Evolutionary conservation across 805 yeast genomes (phyloP).

Genomic region (Zygoascus flipseniorum): DNA sequence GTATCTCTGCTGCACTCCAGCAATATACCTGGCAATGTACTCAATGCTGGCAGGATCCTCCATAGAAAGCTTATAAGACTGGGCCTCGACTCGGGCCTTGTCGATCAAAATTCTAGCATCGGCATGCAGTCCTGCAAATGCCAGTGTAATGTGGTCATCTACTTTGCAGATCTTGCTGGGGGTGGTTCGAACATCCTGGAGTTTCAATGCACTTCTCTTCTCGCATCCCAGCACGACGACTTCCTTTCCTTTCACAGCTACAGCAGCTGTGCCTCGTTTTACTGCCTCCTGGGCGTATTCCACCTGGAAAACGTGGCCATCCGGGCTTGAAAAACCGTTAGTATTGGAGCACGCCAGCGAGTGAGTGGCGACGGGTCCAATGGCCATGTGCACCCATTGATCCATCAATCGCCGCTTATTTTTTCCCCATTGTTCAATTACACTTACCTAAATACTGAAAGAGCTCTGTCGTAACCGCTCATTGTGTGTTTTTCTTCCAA

Average conservation of each 20-base stretch:
- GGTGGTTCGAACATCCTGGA: constrained; percentile 94
- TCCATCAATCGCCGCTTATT: not conserved
- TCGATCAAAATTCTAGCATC: constrained; percentile 93
- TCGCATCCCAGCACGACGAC: constrained; percentile 94
- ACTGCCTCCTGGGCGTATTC: constrained; percentile 98
- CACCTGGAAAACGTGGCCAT: constrained; percentile 98
- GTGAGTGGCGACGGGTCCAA: constrained; percentile 22
- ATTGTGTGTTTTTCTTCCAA: constrained; percentile 31
- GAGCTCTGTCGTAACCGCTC: constrained; percentile 99
- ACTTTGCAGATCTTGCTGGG: constrained; percentile 89
- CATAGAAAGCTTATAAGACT: constrained; percentile 83
- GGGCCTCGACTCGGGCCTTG: constrained; percentile 94
- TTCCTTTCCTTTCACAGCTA: constrained; percentile 86
- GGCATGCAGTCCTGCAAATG: constrained; percentile 97
- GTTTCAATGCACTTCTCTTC: constrained; percentile 86
- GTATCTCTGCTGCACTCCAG: constrained; percentile 96
- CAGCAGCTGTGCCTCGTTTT: constrained; percentile 96
- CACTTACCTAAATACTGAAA: constrained; percentile 89
- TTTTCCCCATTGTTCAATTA: not conserved
- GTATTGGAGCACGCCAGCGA: not conserved
- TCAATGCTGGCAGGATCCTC: constrained; percentile 92
- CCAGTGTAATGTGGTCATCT: constrained; percentile 83
- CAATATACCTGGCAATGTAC: constrained; percentile 86
- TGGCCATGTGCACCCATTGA: constrained; percentile 35
- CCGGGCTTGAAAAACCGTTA: constrained; percentile 53